Evolutionary conservation across 164 flowering plant genomes (phyloP), one percentile per base, ranked within the genome.

Genomic region (Kalanchoe fedtschenkoi): DNA sequence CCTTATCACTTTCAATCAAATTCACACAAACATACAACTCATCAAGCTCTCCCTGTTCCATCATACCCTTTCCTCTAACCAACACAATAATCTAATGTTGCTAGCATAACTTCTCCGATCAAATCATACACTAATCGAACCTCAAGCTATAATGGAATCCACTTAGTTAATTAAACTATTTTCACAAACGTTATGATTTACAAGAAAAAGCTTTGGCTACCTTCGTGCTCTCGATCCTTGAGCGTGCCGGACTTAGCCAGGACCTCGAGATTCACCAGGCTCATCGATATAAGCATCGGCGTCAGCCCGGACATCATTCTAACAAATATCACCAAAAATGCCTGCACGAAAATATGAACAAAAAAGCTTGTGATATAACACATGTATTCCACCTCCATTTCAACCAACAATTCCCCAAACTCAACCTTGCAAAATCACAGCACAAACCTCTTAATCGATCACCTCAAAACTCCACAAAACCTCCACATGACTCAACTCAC

Each of bases 251-350:
- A 89, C 75, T 82, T 85, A 62, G 98, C 95, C 33, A 90, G 85
- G 42, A 93, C 98, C 66, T 93, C 98, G 29, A 93, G 97, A 75
- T 93, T 97, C 55, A 93, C 98, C 9, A 89, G 76, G 64, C 96
- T 86, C 82, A 93, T 71, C 0, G 98, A 93, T 97, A 93, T 93
- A 61, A 93, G 89, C 15, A 97, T 97, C 58, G 90, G 59, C 16
- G 98, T 93, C 34, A 93, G 96, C 10, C 98, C 98, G 38, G 98
- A 93, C 98, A 93, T 93, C 71, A 86, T 14, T 1, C 98, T 97
- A 9, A 97, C 98, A 59, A 92, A 89, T 67, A 81, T 0, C 19
- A 93, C 97, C 61, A 93, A 66, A n/a, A 80, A 62, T 28, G 74
- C 75, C 6, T 85, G 74, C 0, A 87, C 39, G 43, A 60, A 4